Evolutionary conservation across 73 alveolate genomes (phyloP), one percentile per base, ranked within the genome.

Genomic region (Uronychia binucleata): DNA sequence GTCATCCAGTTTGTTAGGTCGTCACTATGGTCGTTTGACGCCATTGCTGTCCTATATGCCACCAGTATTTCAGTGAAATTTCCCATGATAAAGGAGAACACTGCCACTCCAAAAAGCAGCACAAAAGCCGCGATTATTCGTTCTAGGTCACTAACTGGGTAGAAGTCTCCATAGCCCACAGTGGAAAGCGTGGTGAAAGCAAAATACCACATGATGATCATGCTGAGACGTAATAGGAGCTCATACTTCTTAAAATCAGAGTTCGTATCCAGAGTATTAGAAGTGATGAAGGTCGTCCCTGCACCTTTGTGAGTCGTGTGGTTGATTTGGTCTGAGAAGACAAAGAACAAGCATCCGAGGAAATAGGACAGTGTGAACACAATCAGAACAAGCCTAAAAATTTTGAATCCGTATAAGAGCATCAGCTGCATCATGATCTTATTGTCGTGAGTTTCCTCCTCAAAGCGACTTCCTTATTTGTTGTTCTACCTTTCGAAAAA

Each of bases 21-120:
- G 34, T 78, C 92, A 59, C 67, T 86, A 1, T 67, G 74, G 13
- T 77, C 87, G n/a, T 75, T 30, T 1, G 59, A 28, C 35, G n/a
- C 58, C 81, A 28, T 75, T 28, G 28, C 32, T 26, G 25, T 13
- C 8, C 58, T 1, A 75, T 67, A 67, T 1, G 14, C 29, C 5
- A 26, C 32, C n/a, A 87, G 83, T 8, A 87, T 87, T 81, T 87
- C 93, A 60, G 77, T 87, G 75, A 87, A 87, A 59, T 87, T 81
- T 33, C 93, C 89, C 93, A 87, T 87, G 57, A 87, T 80, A 58
- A 87, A 80, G 8, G 93, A 87, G 76, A 87, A 87, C 32, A 87
- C 82, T 26, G 93, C 88, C 5, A 80, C 89, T 74, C 93, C 93
- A 74, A 87, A 57, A 1, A 87, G 67, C 28, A 87, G 79, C 57